These are phyloP conservation scores for Ephemerocybe angulata DNA, from an alignment of 768 basidiomycete species.

Conservation along the genomic window DNA sequence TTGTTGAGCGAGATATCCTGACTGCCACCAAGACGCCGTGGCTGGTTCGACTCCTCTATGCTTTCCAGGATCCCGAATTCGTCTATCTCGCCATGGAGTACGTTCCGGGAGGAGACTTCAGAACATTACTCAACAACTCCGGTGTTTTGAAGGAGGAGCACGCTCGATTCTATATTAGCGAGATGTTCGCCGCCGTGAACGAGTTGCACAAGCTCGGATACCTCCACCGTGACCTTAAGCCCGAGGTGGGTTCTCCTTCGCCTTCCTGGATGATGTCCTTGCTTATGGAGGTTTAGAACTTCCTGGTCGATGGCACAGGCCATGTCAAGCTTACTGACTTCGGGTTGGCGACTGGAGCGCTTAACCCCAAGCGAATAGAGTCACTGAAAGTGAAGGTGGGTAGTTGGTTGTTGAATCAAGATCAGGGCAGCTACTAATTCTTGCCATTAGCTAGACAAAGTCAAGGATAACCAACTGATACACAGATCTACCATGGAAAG, in stretches of 20 bases:
- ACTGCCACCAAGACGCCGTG: constrained; percentile 97
- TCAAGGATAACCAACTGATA: constrained; percentile 88
- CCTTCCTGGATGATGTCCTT: background rate
- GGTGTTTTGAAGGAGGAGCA: constrained; percentile 97
- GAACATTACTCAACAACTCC: constrained; percentile 95
- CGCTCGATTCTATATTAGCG: constrained; percentile 93
- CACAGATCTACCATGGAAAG: constrained; percentile 92
- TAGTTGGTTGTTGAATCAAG: too few species aligned
- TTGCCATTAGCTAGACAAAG: constrained; percentile 77
- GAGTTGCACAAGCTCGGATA: constrained; percentile 97
- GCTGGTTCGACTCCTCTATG: constrained; percentile 92
- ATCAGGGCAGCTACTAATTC: too few species aligned
- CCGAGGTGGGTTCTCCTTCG: constrained; percentile 62
- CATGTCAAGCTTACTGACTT: constrained; percentile 99
- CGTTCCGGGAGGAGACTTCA: constrained; percentile 97
- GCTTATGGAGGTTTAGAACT: constrained; percentile 60
- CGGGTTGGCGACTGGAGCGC: constrained; percentile 92
- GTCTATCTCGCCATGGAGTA: constrained; percentile 99
- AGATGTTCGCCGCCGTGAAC: constrained; percentile 94
- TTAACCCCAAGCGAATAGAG: constrained; percentile 93
- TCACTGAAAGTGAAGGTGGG: constrained; percentile 91
- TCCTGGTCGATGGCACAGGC: constrained; percentile 90
- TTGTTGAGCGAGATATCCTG: constrained; percentile 96
- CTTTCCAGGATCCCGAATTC: constrained; percentile 88
- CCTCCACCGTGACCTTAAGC: constrained; percentile 96